Conservation (phyloP, 108 stramenopile genomes). For the Conticribra guillardii region DNA sequence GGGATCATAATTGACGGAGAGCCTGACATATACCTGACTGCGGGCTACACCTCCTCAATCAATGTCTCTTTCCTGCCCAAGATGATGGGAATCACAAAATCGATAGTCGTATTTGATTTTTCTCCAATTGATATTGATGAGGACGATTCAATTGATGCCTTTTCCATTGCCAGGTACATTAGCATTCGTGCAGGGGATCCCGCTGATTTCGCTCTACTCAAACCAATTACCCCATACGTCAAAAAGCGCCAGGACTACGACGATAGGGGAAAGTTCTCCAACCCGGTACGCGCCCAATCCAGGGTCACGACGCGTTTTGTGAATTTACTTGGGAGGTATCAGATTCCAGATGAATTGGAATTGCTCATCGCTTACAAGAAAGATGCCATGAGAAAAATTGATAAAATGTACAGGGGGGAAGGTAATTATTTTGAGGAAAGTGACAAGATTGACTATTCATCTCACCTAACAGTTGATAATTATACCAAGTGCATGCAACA, state of each 20-base stretch:
- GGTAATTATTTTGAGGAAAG: not conserved
- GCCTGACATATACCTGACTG: not conserved
- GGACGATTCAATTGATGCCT: constrained; percentile 6
- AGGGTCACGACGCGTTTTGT: not conserved
- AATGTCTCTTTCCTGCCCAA: constrained; percentile 6
- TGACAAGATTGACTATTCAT: constrained; percentile 19
- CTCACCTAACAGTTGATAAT: constrained; percentile 20
- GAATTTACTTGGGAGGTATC: constrained; percentile 1
- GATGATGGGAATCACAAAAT: constrained; percentile 16
- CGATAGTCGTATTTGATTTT: constrained; percentile 25
- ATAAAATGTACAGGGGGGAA: constrained; percentile 9
- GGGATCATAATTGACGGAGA: constrained; percentile 16
- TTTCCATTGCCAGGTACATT: constrained; percentile 34
- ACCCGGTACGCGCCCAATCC: constrained; percentile 16
- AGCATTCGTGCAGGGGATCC: constrained; percentile 40
- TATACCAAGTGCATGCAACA: constrained; percentile 52
- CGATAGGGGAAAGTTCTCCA: constrained; percentile 21
- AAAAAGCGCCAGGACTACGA: constrained; percentile 2
- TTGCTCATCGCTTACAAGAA: not conserved
- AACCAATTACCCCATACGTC: constrained; percentile 42
- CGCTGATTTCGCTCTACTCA: constrained; percentile 41
- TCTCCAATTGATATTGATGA: constrained; percentile 10
- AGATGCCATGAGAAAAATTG: constrained; percentile 16
- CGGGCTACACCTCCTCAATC: not conserved
- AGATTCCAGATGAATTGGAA: constrained; percentile 6